Evolutionary conservation across 169 alveolate species (phyloP).

Genomic region (Cryptosporidium muris): DNA sequence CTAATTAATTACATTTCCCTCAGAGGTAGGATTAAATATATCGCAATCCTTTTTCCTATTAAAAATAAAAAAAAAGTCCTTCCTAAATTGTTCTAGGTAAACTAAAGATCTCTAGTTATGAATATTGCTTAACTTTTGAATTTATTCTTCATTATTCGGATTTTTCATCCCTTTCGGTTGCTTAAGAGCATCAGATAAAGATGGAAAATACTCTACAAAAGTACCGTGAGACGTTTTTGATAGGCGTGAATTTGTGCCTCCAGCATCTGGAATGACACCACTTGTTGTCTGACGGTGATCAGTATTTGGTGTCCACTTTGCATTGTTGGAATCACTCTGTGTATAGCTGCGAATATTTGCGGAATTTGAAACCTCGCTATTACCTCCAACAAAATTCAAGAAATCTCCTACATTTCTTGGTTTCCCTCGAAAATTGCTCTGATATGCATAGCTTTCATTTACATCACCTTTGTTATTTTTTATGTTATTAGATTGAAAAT

Average conservation of each 20-base stretch:
- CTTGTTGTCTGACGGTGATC: not conserved
- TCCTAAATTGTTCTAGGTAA: not conserved
- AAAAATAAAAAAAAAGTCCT: not conserved
- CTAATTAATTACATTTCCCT: not conserved
- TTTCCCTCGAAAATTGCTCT: too few relatives aligned
- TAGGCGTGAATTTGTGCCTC: too few relatives aligned
- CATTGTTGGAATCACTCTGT: too few relatives aligned
- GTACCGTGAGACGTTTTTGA: not conserved
- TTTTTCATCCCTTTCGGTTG: not conserved
- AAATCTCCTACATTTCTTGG: too few relatives aligned
- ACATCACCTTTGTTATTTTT: too few relatives aligned
- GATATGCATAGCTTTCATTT: too few relatives aligned
- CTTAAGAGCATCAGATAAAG: slow-evolving; percentile 26
- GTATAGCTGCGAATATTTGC: too few relatives aligned
- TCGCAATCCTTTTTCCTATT: too few relatives aligned
- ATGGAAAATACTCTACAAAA: slow-evolving; percentile 17
- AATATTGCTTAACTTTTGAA: not conserved
- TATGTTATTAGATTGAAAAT: not conserved
- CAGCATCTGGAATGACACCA: not conserved
- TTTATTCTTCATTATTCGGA: not conserved
- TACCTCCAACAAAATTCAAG: too few relatives aligned
- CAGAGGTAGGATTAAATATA: not conserved
- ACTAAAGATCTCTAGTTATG: not conserved
- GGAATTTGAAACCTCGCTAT: too few relatives aligned
- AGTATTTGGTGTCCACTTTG: too few relatives aligned